Evolutionary conservation across 208 protist genomes (phyloP).

Genomic region (Herpetomonas tarakana): DNA sequence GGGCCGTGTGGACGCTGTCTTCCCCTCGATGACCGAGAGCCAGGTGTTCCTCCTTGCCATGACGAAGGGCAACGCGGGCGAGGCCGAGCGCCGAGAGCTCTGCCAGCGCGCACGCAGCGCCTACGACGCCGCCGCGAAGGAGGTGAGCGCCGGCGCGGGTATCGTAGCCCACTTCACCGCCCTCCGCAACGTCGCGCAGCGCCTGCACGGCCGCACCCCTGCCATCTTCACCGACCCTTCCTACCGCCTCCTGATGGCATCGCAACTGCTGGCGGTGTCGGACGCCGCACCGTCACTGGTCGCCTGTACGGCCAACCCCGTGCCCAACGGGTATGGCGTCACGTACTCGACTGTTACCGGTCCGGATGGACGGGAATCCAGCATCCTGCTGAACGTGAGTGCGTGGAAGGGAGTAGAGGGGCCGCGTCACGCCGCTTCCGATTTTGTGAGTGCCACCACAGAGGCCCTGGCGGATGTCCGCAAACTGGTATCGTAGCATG

Average conservation of each 20-base stretch:
- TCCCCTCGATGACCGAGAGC: constrained; percentile 44
- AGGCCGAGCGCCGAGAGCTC: neutral
- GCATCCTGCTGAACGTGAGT: constrained; percentile 30
- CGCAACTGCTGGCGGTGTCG: constrained; percentile 35
- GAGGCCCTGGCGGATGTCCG: constrained; percentile 13
- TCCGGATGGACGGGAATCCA: neutral
- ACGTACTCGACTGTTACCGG: constrained; percentile 23
- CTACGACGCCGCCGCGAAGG: constrained; percentile 2
- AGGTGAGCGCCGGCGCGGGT: constrained; percentile 36
- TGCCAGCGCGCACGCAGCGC: constrained; percentile 14
- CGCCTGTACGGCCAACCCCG: constrained; percentile 34
- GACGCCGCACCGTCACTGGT: constrained; percentile 26
- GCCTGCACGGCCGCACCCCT: constrained; percentile 29
- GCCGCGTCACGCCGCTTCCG: constrained; percentile 21
- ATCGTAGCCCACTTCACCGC: constrained; percentile 65
- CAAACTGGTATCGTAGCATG: no score
- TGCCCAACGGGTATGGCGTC: constrained; percentile 40
- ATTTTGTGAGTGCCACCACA: constrained; percentile 17
- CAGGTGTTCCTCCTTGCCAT: constrained; percentile 53
- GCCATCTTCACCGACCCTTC: constrained; percentile 34
- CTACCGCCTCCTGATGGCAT: constrained; percentile 25
- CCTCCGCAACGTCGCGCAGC: constrained; percentile 34
- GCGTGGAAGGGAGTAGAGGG: constrained; percentile 29
- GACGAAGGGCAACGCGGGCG: constrained; percentile 2
- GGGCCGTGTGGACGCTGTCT: constrained; percentile 59